Evolutionary conservation across 306 rosid genomes (phyloP), one percentile per base, ranked within the genome.

Genomic region (Vicia sativa): DNA sequence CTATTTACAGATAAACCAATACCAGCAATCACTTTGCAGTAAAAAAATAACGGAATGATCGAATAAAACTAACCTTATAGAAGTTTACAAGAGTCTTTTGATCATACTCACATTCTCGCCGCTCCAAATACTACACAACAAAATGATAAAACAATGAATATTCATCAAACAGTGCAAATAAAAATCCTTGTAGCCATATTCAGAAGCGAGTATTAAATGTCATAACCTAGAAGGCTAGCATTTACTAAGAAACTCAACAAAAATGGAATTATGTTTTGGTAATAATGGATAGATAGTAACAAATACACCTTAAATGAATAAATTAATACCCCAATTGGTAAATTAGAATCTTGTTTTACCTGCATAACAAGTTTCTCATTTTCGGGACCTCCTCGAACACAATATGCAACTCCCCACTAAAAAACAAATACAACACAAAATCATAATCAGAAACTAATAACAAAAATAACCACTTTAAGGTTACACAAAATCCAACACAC

Each of bases 371-470:
- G 25, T 45, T 72, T 85, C 83, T 95, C 99, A 81, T 11, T 88
- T 76, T 90, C 95, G 52, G 91, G 88, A 62, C 91, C 92, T 23
- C 99, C 95, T 2, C 83, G 79, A 21, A 95, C 90, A 72, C 88
- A 84, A 76, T 72, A 95, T 21, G 83, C 99, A 76, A 89, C 85
- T 53, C 99, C 99, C 99, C 99, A 95, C 99, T 95, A 70, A n/a
- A 59, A 65, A 18, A 61, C 28, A 25, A 25, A 25, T 28, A 21
- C 74, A 16, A 13, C 13, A n/a, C 53, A 6, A 48, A 25, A 69
- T 80, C 48, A 57, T 69, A 26, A 72, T 52, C 21, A 46, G 16
- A n/a, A 5, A 56, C n/a, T 43, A 61, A 44, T 59, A 35, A 21
- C 7, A 12, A 19, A 5, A 34, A 12, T 11, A 45, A 58, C 9